These are phyloP conservation scores for Thermochaetoides thermophila DNA, from an alignment of 495 filamentous ascomycete species.

Conservation along the genomic window DNA sequence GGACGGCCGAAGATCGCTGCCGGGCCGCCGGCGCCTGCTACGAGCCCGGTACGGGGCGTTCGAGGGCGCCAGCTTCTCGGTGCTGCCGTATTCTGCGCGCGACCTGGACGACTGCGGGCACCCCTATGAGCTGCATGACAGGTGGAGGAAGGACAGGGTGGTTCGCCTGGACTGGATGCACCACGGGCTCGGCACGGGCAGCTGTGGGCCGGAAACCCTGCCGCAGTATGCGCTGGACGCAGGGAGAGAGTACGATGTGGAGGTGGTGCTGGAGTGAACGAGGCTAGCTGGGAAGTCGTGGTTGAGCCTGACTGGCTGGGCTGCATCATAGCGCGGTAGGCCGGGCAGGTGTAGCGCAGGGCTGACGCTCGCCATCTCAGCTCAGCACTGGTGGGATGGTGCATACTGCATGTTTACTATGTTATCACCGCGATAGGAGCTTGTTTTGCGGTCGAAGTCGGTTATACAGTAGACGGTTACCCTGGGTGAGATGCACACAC, in stretches of 20 bases:
- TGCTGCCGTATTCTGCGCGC: constrained; percentile 33
- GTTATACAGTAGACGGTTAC: no score
- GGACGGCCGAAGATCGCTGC: no score
- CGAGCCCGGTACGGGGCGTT: constrained; percentile 26
- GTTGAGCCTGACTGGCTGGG: no score
- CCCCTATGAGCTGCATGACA: constrained; percentile 39
- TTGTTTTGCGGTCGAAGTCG: no score
- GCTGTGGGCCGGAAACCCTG: constrained; percentile 37
- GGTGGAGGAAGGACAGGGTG: constrained; percentile 32
- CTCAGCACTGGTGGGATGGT: no score
- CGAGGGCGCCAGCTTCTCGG: constrained; percentile 36
- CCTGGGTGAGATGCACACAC: no score
- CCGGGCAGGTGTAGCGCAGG: no score
- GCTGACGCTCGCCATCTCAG: no score
- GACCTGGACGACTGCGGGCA: constrained; percentile 44
- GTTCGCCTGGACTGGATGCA: constrained; percentile 48
- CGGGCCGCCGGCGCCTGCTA: constrained; percentile 20
- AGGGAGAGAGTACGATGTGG: constrained; percentile 30
- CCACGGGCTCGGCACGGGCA: constrained; percentile 39
- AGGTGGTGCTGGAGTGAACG: constrained; percentile 30
- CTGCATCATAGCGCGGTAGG: no score
- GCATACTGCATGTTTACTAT: no score
- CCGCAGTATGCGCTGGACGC: constrained; percentile 33
- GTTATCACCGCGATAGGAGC: no score
- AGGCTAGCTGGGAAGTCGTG: no score